A percentile compares a stretch with the other conserved stretches of the same genome.
phyloP scores from a whole-genome alignment of 176 grass and related monocot genomes.

The Zea mays region DNA sequence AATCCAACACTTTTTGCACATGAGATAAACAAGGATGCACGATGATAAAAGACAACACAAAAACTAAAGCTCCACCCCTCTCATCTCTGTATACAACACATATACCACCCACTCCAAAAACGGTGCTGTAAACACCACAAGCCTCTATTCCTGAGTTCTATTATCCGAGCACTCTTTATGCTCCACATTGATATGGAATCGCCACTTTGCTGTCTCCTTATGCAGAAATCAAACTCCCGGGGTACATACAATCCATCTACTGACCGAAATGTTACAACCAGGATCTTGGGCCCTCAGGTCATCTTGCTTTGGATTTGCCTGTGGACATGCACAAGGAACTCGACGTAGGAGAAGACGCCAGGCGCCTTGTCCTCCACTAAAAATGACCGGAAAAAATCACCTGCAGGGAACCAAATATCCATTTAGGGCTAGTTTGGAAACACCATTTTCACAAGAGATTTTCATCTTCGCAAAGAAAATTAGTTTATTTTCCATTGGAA shows the following conservation, averaged over 20 bases:
- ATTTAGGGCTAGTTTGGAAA: no score
- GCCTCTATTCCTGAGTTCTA: constrained; percentile 12
- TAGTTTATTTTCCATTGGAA: no score
- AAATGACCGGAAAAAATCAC: constrained; percentile 68
- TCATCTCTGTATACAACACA: constrained; percentile 40
- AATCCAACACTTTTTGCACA: constrained; percentile 14
- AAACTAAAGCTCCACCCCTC: constrained; percentile 4
- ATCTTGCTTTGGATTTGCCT: constrained; percentile 85
- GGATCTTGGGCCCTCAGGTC: constrained; percentile 31
- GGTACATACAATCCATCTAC: constrained; percentile 38
- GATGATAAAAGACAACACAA: constrained; percentile 2
- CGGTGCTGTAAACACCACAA: neutral
- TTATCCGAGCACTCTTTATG: constrained; percentile 29
- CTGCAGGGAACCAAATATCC: constrained; percentile 38
- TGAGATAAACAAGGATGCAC: constrained; percentile 21
- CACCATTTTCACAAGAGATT: no score
- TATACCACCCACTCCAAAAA: constrained; percentile 35
- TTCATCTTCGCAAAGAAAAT: no score
- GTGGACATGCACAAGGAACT: constrained; percentile 91
- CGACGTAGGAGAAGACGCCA: constrained; percentile 71
- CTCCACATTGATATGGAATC: constrained; percentile 23
- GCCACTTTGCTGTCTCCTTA: constrained; percentile 26
- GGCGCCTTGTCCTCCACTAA: constrained; percentile 79
- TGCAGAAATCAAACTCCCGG: constrained; percentile 25
- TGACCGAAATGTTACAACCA: constrained; percentile 19